Percentiles rank a stretch among this genome's conserved stretches.
phyloP scores from a whole-genome alignment of 1,284 basidiomycete species.

The Afroboletus lepidellus region DNA sequence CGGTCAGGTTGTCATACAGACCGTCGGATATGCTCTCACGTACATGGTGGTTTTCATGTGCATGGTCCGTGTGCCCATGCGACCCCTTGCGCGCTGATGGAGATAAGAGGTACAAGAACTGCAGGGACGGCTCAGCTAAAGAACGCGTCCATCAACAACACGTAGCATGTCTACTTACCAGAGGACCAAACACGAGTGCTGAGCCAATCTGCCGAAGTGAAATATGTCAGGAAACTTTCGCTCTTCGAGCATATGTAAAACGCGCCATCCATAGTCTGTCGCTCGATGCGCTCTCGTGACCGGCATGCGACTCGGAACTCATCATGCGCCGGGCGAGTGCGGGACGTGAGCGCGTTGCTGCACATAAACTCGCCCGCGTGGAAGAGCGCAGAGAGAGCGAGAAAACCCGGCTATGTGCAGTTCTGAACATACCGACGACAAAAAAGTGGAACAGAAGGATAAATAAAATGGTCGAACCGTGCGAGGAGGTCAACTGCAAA shows the following conservation, averaged over 20 bases:
- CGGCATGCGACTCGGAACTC: slow-evolving; percentile 27
- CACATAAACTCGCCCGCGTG: slow-evolving; percentile 5
- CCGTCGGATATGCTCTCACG: slow-evolving; percentile 8
- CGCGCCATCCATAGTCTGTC: slow-evolving; percentile 34
- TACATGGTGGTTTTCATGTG: slow-evolving; percentile 25
- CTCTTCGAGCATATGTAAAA: not conserved
- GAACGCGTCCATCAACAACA: not conserved
- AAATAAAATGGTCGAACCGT: slow-evolving; percentile 16
- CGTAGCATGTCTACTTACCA: slow-evolving; percentile 19
- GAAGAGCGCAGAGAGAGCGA: slow-evolving; percentile 18
- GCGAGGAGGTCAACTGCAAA: slow-evolving; percentile 18
- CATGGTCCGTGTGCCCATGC: slow-evolving; percentile 24
- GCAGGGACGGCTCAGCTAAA: not conserved
- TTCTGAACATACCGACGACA: slow-evolving; percentile 21
- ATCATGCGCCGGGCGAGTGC: slow-evolving; percentile 23
- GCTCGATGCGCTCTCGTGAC: slow-evolving; percentile 17
- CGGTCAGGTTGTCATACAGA: slow-evolving; percentile 15
- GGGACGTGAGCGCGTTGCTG: slow-evolving; percentile 13
- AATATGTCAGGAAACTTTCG: not conserved
- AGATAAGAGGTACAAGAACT: slow-evolving; percentile 35
- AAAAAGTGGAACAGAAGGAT: not conserved
- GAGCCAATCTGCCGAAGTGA: slow-evolving; percentile 28
- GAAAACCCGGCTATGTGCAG: slow-evolving; percentile 17
- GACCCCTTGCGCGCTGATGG: slow-evolving; percentile 26
- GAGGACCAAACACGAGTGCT: slow-evolving; percentile 33